Base-by-base conservation (phyloP, 2,329 filamentous ascomycete genomes). In the Penicillium griseofulvum region DNA sequence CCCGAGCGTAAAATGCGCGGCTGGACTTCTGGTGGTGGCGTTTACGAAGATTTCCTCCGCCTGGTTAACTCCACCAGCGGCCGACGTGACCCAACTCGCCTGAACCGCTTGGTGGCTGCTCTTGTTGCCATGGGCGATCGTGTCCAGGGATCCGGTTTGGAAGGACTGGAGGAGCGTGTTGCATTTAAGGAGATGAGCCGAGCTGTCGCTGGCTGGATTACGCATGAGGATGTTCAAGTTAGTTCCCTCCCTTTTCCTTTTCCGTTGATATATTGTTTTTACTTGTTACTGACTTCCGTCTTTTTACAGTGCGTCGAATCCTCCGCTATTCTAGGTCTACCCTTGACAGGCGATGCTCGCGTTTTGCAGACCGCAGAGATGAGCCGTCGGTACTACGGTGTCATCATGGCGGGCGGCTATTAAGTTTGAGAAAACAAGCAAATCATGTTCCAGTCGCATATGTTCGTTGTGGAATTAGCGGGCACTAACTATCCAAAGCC, bases 121-220 rank as follows among this genome's bases (percentile, higher is more conserved):
- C 74, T 80, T 56, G 73, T 71, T 9, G 67, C 62, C 3, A 71
- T 76, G 63, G 74, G 75, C 12, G 71, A 73, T 28, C 71, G 68
- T 34, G 66, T 75, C 12, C 67, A 73, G 42, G 71, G 84, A 7
- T 74, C 87, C 22, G 82, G 85, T 39, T 81, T 71, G 28, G 69
- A 77, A 50, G 76, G 72, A 42, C 75, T 84, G 58, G 74, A 85
- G 59, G 82, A 89, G 68, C 78, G 84, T 50, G 90, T 92, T 39
- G 90, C 91, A 0, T 81, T 93, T 51, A 86, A 87, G 60, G 91
- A 95, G 68, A 96, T 96, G 82, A 88, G 87, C 44, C 84, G 85
- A 50, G 81, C 86, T 43, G 84, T 93, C 56, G 89, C 88, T 10
- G 82, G 83, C 58, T 82, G 86, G 69, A 83, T 88, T 56, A 77